phyloP scores from a whole-genome alignment of 2,329 filamentous ascomycete species.

The Fusarium equiseti region DNA sequence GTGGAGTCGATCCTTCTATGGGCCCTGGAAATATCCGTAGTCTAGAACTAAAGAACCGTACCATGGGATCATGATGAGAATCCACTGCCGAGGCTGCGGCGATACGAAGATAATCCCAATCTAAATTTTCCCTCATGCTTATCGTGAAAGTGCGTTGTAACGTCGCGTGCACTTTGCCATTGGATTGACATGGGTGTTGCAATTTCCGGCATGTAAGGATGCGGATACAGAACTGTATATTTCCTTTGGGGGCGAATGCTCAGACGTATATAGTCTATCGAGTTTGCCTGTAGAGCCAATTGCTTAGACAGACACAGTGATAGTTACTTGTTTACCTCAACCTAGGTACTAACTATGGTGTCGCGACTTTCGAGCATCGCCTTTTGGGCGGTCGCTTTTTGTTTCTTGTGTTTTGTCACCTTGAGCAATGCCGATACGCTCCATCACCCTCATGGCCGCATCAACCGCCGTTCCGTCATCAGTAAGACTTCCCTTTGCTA shows the following conservation, averaged over 20 bases:
- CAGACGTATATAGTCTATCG: not conserved
- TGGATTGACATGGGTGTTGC: not conserved
- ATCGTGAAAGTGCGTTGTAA: not conserved
- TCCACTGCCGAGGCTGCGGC: not conserved
- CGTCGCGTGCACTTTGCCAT: not conserved
- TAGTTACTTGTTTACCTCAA: not conserved
- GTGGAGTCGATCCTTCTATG: not conserved
- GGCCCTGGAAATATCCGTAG: not conserved
- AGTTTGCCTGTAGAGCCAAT: not conserved
- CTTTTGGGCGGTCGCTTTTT: constrained; percentile 1
- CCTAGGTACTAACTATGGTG: not conserved
- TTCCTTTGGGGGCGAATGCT: not conserved
- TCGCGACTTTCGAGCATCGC: not conserved
- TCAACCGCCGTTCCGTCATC: constrained; percentile 2
- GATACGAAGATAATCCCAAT: not conserved
- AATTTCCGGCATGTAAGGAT: not conserved
- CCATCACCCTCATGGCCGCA: not conserved
- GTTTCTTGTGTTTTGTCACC: constrained; percentile 1
- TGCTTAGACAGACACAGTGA: not conserved
- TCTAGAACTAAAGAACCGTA: not conserved
- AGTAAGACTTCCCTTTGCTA: no score
- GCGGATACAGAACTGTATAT: not conserved
- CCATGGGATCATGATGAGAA: not conserved
- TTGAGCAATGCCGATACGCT: not conserved
- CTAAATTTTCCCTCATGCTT: not conserved